Percentiles rank a stretch among this genome's conserved stretches.
phyloP scores from a whole-genome alignment of 345 rosid species.

The Dipteronia dyeriana region DNA sequence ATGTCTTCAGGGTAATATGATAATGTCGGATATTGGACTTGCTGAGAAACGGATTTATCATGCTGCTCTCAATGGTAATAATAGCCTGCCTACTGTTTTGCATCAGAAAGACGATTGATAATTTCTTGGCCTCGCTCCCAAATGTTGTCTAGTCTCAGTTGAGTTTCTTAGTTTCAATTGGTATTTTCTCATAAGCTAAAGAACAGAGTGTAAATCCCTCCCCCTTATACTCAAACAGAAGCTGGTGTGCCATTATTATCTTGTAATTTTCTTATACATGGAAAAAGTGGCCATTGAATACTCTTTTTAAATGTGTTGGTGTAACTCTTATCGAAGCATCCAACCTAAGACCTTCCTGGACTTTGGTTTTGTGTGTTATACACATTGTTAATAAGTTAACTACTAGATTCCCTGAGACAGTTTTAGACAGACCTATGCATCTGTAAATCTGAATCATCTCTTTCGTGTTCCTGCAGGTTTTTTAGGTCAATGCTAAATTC shows the following conservation, averaged over 20 bases:
- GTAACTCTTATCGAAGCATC: constrained; percentile 21
- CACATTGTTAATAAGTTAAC: constrained; percentile 16
- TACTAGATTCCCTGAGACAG: constrained; percentile 25
- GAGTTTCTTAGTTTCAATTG: constrained; percentile 37
- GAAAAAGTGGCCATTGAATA: constrained; percentile 24
- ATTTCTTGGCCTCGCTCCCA: constrained; percentile 61
- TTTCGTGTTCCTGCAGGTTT: constrained; percentile 97
- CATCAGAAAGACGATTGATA: constrained; percentile 95
- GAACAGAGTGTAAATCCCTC: constrained; percentile 17
- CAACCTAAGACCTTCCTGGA: constrained; percentile 19
- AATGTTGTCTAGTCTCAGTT: constrained; percentile 40
- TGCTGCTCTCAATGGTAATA: constrained; percentile 99
- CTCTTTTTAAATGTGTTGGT: constrained; percentile 18
- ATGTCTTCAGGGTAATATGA: constrained; percentile 77
- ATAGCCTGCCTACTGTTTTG: constrained; percentile 92
- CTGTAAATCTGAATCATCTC: constrained; percentile 80
- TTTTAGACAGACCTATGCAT: constrained; percentile 33
- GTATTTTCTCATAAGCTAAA: constrained; percentile 34
- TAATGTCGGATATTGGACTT: constrained; percentile 81
- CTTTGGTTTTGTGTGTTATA: background rate
- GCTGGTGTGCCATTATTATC: constrained; percentile 19
- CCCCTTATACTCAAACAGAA: constrained; percentile 19
- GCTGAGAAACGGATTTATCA: constrained; percentile 96
- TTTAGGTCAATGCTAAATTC: constrained; percentile 80
- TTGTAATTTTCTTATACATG: constrained; percentile 33